These are phyloP conservation scores for Aspergillus felis DNA, from an alignment of 2,329 filamentous ascomycete species.

Conservation along the genomic window DNA sequence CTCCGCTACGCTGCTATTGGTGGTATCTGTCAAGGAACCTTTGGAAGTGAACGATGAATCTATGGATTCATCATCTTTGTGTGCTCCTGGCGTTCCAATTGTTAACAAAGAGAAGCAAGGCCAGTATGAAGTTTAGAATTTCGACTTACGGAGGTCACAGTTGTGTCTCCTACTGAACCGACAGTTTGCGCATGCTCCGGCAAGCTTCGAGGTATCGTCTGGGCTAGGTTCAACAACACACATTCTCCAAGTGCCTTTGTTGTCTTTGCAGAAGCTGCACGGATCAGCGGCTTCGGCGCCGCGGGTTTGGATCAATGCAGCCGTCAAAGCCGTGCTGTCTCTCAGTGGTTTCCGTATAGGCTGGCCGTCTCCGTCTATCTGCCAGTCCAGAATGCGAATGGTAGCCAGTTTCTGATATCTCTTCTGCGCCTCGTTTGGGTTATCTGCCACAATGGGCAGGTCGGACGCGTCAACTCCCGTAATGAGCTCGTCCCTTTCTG, in stretches of 20 bases:
- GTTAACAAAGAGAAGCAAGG: background rate
- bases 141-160: constrained; percentile 1
- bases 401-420: background rate
- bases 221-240: constrained; percentile 2
- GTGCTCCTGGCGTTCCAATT: background rate
- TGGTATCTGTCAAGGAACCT: background rate
- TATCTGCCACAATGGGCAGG: constrained; percentile 20
- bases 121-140: background rate
- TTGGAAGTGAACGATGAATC: background rate
- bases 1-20: background rate
- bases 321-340: background rate
- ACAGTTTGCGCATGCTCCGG: constrained; percentile 6
- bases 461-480: background rate
- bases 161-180: constrained; percentile 1
- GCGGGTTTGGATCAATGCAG: constrained; percentile 5
- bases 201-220: background rate
- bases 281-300: background rate
- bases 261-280: background rate
- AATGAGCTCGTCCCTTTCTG: background rate
- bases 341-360: background rate
- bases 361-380: background rate
- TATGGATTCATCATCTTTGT: background rate
- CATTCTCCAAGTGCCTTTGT: background rate
- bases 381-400: background rate
- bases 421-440: constrained; percentile 20